Evolutionary conservation across 371 early-diverging fungal genomes (phyloP), one percentile per base, ranked within the genome.

Genomic region (Circinella minor): DNA sequence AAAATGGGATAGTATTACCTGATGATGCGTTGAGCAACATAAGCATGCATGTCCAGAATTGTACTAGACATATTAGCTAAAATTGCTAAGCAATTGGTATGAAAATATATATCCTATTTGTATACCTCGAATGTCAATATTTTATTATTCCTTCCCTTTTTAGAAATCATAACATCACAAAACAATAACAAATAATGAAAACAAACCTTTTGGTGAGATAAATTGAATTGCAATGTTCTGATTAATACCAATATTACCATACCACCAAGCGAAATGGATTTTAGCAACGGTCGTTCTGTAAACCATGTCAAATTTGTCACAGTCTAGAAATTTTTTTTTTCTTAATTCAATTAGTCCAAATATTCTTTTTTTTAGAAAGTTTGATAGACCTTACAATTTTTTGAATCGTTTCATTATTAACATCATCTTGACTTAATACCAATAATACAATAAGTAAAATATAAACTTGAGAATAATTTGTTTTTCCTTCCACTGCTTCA

Each of bases 361-460:
- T 46, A 47, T 14, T 43, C 37, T 4, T 43, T 43, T 3, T 43
- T 43, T 1, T 6, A 11, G 11, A 9, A 43, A 43, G 3, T 43
- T 14, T 27, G 27, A 27, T 27, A 27, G 27, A 15, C 63, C 87
- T 80, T 79, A 92, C 93, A 62, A 92, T 85, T 70, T 89, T 89
- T 71, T 92, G 91, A 20, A 90, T 87, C n/a, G 85, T 88, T 27
- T 92, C 92, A 64, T 87, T 91, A 63, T 89, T 92, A 2, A 89
- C 86, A 38, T 89, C 90, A 65, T 93, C 93, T 71, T 92, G 89
- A 66, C 90, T 89, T 60, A 92, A 80, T 15, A 93, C 74, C 17
- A 92, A 77, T 15, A 93, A 64, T 38, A 92, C 81, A 46, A 83
- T 85, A 55, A 93, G 70, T 15, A 91, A 75, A 14, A 93, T 86